Evolutionary conservation across 176 grass and related monocot genomes (phyloP).

Genomic region (Hsuehochloa calcarea): DNA sequence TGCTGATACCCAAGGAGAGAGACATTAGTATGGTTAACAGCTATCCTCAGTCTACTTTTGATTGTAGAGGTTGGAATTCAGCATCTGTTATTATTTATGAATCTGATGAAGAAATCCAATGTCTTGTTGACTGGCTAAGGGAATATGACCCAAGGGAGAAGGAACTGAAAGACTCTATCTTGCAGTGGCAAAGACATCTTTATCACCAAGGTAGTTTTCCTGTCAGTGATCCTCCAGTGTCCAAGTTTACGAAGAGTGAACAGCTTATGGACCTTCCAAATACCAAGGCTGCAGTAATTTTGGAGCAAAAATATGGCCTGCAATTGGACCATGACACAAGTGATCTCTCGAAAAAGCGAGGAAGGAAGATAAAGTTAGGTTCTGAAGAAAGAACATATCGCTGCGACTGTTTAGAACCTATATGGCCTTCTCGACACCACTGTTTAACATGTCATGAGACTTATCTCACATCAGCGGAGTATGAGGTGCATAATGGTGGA

Average conservation of each 20-base stretch:
- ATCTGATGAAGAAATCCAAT: conserved; percentile 73
- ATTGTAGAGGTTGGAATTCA: conserved; percentile 52
- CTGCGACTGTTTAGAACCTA: conserved; percentile 83
- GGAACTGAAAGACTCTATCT: conserved; percentile 83
- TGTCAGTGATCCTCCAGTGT: conserved; percentile 33
- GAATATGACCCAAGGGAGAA: conserved; percentile 75
- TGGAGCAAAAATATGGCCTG: conserved; percentile 73
- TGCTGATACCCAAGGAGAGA: conserved; percentile 46
- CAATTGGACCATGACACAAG: conserved; percentile 52
- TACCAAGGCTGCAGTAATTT: conserved; percentile 63
- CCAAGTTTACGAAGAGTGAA: conserved; percentile 32
- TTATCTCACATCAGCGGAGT: conserved; percentile 50
- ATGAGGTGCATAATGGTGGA: conserved; percentile 73
- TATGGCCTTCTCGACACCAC: conserved; percentile 79
- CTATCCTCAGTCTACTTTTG: conserved; percentile 52
- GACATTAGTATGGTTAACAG: conserved; percentile 53
- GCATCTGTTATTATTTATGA: conserved; percentile 71
- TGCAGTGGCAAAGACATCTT: conserved; percentile 71
- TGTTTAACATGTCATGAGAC: conserved; percentile 84
- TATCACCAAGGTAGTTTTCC: conserved; percentile 40
- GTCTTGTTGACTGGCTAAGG: conserved; percentile 75
- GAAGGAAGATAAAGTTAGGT: conserved; percentile 56
- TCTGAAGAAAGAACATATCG: conserved; percentile 67
- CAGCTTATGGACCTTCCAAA: conserved; percentile 42
- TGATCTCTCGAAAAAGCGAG: conserved; percentile 61